Conservation (phyloP, 2,329 filamentous ascomycete genomes). For the Simplicillium sp. region DNA sequence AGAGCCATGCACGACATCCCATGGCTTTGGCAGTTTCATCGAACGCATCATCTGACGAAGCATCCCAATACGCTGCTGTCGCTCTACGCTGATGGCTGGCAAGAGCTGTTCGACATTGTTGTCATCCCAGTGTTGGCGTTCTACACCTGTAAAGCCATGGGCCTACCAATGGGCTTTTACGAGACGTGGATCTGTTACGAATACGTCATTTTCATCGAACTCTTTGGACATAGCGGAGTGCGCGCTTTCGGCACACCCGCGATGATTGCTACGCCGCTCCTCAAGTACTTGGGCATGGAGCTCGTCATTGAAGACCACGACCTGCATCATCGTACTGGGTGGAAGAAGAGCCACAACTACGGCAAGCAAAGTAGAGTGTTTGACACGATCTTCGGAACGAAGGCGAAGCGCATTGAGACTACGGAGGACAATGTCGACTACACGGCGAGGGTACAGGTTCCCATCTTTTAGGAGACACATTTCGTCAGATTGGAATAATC, state of each 20-base stretch:
- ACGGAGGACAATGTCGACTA: constrained; percentile 20
- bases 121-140: constrained; percentile 28
- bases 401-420: constrained; percentile 24
- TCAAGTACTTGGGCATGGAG: constrained; percentile 21
- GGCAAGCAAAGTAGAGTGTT: constrained; percentile 27
- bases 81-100: constrained; percentile 29
- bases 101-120: constrained; percentile 30
- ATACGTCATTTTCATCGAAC: constrained; percentile 28
- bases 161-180: constrained; percentile 33
- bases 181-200: constrained; percentile 35
- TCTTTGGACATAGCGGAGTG: constrained; percentile 26
- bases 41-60: constrained; percentile 33
- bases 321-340: constrained; percentile 26
- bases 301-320: constrained; percentile 31
- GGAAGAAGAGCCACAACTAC: constrained; percentile 26
- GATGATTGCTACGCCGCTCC: constrained; percentile 18
- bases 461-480: constrained; percentile 13
- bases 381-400: constrained; percentile 26
- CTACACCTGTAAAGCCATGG: constrained; percentile 18
- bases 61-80: constrained; percentile 31
- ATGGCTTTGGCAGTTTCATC: constrained; percentile 30
- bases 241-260: constrained; percentile 23
- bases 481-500: no score
- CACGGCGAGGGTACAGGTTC: constrained; percentile 14
- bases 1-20: constrained; percentile 29